These are phyloP conservation scores for Penicillium hordei DNA, from an alignment of 2,329 filamentous ascomycete species.

Conservation along the genomic window DNA sequence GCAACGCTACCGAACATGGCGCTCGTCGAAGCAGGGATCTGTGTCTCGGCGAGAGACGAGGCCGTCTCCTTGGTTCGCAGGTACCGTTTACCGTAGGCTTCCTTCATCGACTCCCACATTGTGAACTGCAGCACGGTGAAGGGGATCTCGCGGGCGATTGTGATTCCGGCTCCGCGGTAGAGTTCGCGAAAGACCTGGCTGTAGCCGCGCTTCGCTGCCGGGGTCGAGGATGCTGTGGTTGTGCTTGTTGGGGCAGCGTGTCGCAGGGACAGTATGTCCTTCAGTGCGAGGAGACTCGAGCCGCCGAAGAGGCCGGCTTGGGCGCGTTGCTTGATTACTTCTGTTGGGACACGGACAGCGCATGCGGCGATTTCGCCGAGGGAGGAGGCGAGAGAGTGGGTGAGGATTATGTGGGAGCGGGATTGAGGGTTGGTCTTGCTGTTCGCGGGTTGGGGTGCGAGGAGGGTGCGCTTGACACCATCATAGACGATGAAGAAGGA, in stretches of 20 bases:
- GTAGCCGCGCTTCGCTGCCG: constrained; percentile 41
- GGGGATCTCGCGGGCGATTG: constrained; percentile 91
- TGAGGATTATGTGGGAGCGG: constrained; percentile 42
- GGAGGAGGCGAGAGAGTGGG: constrained; percentile 82
- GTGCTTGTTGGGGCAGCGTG: constrained; percentile 28
- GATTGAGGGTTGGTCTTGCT: constrained; percentile 26
- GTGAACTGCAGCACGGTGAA: constrained; percentile 98
- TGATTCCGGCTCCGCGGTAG: constrained; percentile 90
- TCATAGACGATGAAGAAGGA: constrained; percentile 98
- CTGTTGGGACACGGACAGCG: constrained; percentile 86
- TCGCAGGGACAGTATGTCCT: constrained; percentile 63
- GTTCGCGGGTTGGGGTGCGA: constrained; percentile 33
- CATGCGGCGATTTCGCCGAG: constrained; percentile 90
- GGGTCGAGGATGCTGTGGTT: background rate
- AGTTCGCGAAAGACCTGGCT: constrained; percentile 73
- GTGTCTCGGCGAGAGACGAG: constrained; percentile 31
- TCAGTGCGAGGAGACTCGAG: constrained; percentile 65
- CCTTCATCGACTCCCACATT: constrained; percentile 91
- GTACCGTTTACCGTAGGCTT: constrained; percentile 42
- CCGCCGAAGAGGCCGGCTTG: constrained; percentile 82
- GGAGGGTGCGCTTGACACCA: constrained; percentile 60
- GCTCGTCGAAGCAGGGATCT: constrained; percentile 72
- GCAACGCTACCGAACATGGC: constrained; percentile 80
- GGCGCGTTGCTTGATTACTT: constrained; percentile 95
- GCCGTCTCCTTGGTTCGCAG: constrained; percentile 42